Conservation (phyloP, 768 basidiomycete species). For the Hericium rajendrae region DNA sequence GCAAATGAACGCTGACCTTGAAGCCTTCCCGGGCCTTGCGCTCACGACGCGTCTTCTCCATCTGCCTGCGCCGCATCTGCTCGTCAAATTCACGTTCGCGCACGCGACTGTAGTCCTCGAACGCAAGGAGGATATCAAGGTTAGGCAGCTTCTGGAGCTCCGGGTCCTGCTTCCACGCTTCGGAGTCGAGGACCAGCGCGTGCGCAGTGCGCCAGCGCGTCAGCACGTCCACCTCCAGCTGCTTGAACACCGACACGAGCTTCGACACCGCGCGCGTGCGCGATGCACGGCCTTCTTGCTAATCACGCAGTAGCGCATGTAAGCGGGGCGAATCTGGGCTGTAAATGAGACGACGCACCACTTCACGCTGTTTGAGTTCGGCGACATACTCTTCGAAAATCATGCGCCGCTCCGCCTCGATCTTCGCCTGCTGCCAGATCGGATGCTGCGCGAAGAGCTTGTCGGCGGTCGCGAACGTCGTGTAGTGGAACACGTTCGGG, state of each 20-base stretch:
- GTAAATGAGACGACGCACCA: conserved; percentile 42
- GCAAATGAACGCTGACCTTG: conserved; percentile 39
- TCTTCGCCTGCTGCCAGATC: conserved; percentile 81
- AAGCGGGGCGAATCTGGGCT: neutral
- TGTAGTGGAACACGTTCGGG: conserved; percentile 84
- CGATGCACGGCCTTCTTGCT: conserved; percentile 75
- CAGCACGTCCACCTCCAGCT: conserved; percentile 84
- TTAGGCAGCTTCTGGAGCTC: conserved; percentile 80
- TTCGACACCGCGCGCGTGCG: conserved; percentile 75
- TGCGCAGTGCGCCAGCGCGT: conserved; percentile 89
- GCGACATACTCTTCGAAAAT: conserved; percentile 89
- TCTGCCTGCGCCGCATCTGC: conserved; percentile 65
- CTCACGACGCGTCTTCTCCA: conserved; percentile 77
- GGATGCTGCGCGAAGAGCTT: conserved; percentile 78
- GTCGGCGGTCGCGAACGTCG: conserved; percentile 85
- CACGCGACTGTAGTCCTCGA: conserved; percentile 88
- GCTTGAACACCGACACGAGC: conserved; percentile 77
- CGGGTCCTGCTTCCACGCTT: conserved; percentile 67
- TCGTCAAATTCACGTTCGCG: conserved; percentile 90
- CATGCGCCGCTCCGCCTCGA: conserved; percentile 76
- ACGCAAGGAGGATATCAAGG: conserved; percentile 85
- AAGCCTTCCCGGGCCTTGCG: conserved; percentile 89
- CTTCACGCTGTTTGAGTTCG: conserved; percentile 81
- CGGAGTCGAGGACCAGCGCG: conserved; percentile 61
- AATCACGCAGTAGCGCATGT: conserved; percentile 2